Evolutionary conservation across 164 flowering plant species (phyloP), one percentile per base, ranked within the genome.

Genomic region (Nelumbo lutea): DNA sequence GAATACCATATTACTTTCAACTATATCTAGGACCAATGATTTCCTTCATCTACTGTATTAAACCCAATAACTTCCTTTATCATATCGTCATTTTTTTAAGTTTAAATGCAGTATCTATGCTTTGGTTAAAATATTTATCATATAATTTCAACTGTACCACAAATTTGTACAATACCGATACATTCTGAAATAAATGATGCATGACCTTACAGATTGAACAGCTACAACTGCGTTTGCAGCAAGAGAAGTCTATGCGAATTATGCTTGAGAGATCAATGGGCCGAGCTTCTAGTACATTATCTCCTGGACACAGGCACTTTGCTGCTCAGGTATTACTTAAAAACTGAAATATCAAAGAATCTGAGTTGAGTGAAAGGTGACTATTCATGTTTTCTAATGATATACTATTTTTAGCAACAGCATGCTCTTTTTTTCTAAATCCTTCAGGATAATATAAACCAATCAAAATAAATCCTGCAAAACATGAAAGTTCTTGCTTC

Each of bases 211-310:
- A 92, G 98, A 86, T 92, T 64, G 89, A 86, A 69, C 85, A 77
- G 78, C 82, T 92, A 69, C 96, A 92, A 69, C 59, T 70, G 62
- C 86, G 78, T 43, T 73, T 92, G 77, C 90, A 87, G 70, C 87
- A 92, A 67, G 98, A 92, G 81, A 90, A 79, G 77, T 81, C 86
- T 13, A 86, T 90, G 93, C 85, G 95, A 46, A 63, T 67, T 59
- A 69, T 81, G 84, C 98, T 92, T 67, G 95, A 92, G 85, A 85
- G 83, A 70, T 89, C 95, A 72, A 90, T 88, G 86, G 96, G 96
- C 46, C 84, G 96, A 73, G 87, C 83, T 71, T 92, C 98, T 15
- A 92, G 96, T 73, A 86, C 95, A 59, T 72, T 92, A 58, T 92
- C 98, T 64, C 96, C 96, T 10, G 97, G 97, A 46, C 97, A 92